Conservation (phyloP, 148 eudicot species). For the Heliosperma pusillum region DNA sequence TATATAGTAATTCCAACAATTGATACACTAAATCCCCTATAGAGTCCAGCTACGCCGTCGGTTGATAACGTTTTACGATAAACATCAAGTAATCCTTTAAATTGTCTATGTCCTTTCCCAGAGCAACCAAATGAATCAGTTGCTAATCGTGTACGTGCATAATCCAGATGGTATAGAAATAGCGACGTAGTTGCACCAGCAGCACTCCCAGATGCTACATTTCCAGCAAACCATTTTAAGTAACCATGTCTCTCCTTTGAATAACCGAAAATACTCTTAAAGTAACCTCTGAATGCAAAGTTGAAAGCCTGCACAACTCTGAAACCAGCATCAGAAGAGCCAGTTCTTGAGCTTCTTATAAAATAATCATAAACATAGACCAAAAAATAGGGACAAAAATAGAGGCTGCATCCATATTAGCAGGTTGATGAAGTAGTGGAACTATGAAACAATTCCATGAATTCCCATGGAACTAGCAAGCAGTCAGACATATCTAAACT, state of each 20-base stretch:
- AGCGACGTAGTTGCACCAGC: constrained; percentile 95
- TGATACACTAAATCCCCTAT: constrained; percentile 91
- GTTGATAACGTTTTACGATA: constrained; percentile 71
- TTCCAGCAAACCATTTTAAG: constrained; percentile 89
- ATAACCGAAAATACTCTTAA: constrained; percentile 60
- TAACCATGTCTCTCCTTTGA: constrained; percentile 95
- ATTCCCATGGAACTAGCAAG: background rate
- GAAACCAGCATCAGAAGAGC: constrained; percentile 22
- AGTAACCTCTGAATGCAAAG: constrained; percentile 98
- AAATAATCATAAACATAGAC: background rate
- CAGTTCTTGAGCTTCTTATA: constrained; percentile 11
- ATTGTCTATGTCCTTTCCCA: constrained; percentile 52
- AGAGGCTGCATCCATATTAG: background rate
- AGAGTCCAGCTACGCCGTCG: constrained; percentile 83
- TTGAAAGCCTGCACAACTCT: constrained; percentile 73
- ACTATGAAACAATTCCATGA: background rate
- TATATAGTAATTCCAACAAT: constrained; percentile 92
- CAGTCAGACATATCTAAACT: background rate
- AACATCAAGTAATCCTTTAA: constrained; percentile 76
- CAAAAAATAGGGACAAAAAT: background rate
- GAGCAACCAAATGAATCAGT: constrained; percentile 53
- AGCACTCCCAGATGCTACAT: constrained; percentile 96
- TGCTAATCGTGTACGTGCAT: constrained; percentile 85
- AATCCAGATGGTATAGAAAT: constrained; percentile 91
- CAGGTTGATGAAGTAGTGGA: background rate